Conservation (phyloP, 2,329 filamentous ascomycete species). For the Alternaria infectoria region DNA sequence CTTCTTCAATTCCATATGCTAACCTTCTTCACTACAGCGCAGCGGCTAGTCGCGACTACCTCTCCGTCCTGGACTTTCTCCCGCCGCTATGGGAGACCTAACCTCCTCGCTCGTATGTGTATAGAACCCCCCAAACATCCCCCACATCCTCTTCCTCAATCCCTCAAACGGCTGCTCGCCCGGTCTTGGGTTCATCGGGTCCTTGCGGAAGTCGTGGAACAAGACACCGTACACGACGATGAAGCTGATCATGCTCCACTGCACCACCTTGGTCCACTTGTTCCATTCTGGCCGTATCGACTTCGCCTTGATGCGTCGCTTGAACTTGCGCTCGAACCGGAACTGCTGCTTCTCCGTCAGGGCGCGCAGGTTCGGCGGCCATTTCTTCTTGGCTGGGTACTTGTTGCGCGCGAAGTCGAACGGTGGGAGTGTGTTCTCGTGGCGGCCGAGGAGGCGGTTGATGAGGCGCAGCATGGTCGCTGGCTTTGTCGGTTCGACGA, state of each 20-base stretch:
- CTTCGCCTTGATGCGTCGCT: slow-evolving; percentile 69
- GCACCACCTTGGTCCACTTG: slow-evolving; percentile 69
- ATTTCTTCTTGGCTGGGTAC: slow-evolving; percentile 72
- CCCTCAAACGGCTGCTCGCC: slow-evolving; percentile 41
- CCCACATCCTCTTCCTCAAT: slow-evolving; percentile 36
- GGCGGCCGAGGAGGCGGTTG: slow-evolving; percentile 56
- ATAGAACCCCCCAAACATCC: slow-evolving; percentile 33
- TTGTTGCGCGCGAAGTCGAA: slow-evolving; percentile 60
- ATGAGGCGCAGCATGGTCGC: slow-evolving; percentile 47
- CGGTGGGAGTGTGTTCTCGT: slow-evolving; percentile 44
- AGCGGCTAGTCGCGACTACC: neutral
- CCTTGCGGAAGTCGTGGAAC: slow-evolving; percentile 63
- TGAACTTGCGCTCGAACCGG: slow-evolving; percentile 78
- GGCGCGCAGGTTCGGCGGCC: slow-evolving; percentile 78
- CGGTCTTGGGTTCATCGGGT: slow-evolving; percentile 40
- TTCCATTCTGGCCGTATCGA: slow-evolving; percentile 68
- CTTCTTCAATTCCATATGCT: neutral
- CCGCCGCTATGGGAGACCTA: slow-evolving; percentile 5
- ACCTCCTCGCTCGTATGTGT: slow-evolving; percentile 31
- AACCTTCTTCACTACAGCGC: neutral
- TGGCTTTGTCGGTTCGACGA: slow-evolving; percentile 3
- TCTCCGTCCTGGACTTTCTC: neutral
- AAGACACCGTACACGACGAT: slow-evolving; percentile 62
- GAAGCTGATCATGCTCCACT: slow-evolving; percentile 60
- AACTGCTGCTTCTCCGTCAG: slow-evolving; percentile 76